These are phyloP conservation scores for Backusella tarrabulga DNA, from an alignment of 192 early-diverging fungal genomes.

Conservation along the genomic window DNA sequence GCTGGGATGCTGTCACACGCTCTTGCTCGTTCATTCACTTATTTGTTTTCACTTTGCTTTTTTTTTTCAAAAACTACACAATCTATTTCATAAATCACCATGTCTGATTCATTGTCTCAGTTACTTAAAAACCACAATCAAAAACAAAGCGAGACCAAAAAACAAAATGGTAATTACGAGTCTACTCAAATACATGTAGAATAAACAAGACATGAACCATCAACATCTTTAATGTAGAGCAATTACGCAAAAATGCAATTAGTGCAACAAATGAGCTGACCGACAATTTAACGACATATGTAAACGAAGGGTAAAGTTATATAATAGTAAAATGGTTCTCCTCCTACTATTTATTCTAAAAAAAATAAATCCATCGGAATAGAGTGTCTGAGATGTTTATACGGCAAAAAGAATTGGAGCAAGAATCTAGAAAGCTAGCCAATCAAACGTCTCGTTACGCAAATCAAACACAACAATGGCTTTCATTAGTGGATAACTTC, in stretches of 20 bases:
- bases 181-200: background rate
- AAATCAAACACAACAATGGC: constrained; percentile 78
- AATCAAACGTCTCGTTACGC: constrained; percentile 47
- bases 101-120: constrained; percentile 39
- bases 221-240: constrained; percentile 43
- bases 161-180: constrained; percentile 49
- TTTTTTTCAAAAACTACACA: background rate
- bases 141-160: constrained; percentile 51
- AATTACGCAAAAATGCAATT: constrained; percentile 53
- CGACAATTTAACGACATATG: constrained; percentile 55
- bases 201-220: background rate
- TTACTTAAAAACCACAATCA: constrained; percentile 58
- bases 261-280: constrained; percentile 49
- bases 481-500: constrained; percentile 70
- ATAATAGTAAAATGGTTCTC: background rate
- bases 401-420: constrained; percentile 66
- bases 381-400: constrained; percentile 61
- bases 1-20: background rate
- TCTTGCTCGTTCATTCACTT: background rate
- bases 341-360: background rate
- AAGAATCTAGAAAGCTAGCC: constrained; percentile 52
- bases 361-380: background rate
- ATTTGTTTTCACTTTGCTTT: background rate
- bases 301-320: constrained; percentile 50
- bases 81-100: background rate